Evolutionary conservation across 2,329 filamentous ascomycete genomes (phyloP).

Genomic region (Ceratocystiopsis sp.): DNA sequence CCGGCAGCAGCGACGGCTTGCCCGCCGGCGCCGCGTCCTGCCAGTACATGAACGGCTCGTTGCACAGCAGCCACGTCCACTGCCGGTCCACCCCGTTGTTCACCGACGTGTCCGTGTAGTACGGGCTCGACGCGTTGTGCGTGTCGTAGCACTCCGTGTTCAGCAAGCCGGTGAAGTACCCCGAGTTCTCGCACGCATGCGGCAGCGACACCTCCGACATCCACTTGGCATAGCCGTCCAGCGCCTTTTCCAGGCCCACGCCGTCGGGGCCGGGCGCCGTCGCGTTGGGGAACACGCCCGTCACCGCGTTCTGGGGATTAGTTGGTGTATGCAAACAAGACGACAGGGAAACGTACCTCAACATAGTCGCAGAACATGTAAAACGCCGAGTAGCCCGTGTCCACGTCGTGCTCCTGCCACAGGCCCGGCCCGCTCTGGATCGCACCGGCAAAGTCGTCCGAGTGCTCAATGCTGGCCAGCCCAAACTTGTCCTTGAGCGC

Average conservation of each 20-base stretch:
- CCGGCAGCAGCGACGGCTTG: constrained; percentile 23
- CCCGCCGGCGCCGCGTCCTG: constrained; percentile 27
- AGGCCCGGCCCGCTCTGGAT: constrained; percentile 38
- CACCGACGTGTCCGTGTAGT: constrained; percentile 20
- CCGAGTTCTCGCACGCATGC: constrained; percentile 18
- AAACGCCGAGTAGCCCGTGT: constrained; percentile 27
- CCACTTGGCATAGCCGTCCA: constrained; percentile 34
- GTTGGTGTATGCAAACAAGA: no score
- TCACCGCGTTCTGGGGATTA: constrained; percentile 14
- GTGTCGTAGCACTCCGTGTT: constrained; percentile 30
- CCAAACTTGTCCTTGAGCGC: constrained; percentile 33
- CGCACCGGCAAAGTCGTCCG: constrained; percentile 27
- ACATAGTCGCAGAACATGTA: constrained; percentile 32
- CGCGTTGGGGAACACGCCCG: constrained; percentile 14
- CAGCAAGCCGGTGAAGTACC: constrained; percentile 21
- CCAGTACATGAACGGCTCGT: constrained; percentile 26
- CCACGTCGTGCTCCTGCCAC: constrained; percentile 38
- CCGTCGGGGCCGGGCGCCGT: constrained; percentile 17
- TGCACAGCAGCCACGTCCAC: constrained; percentile 40
- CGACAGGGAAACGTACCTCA: constrained; percentile 16
- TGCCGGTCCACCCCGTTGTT: constrained; percentile 30
- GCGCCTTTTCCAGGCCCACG: constrained; percentile 30
- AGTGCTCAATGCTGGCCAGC: constrained; percentile 25
- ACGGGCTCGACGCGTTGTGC: constrained; percentile 26
- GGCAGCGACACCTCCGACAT: constrained; percentile 24